Base-by-base conservation (phyloP, 179 eudicot genomes). In the Silene noctiflora region DNA sequence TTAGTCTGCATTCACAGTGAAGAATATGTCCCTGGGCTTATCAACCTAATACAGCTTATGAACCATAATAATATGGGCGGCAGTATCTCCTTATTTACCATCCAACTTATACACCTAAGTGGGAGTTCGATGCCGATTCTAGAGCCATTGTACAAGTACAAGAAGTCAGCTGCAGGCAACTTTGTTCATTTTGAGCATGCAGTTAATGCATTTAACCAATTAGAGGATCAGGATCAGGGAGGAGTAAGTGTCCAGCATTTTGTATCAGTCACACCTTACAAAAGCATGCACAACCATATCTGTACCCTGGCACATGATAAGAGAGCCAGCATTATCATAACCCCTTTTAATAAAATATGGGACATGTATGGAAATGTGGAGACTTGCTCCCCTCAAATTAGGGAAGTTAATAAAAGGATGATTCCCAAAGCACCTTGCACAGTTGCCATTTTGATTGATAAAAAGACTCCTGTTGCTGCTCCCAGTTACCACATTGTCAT, bases 361-460 rank as follows among this genome's bases (percentile, higher is more conserved):
- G 83, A 75, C 0, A 59, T 46, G 0, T 71, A 83, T 60, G 84
- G 82, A 4, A 65, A 16, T 16, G 66, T 72, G 0, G 83, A 83
- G 44, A 9, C 69, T 0, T 58, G 42, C 6, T 62, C 79, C 59
- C 55, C 76, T 16, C 75, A 81, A 4, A 27, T 88, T 3, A 75
- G 79, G 73, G 71, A 63, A n/a, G 78, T 86, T 9, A 82, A 86
- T 20, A 60, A 17, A 55, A 76, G 77, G 16, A 87, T 88, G 65
- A 80, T 88, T 8, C 72, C 65, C 0, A 78, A 77, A 64, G 79
- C 86, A 8, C 88, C 87, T 0, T 88, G 91, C 77, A 81, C 87
- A 0, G 86, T 86, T 4, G 91, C 76, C n/a, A 80, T 86, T 67
- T 77, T 88, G 0, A 67, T 86, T 1, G 87, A 88, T 33, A 74